Base-by-base conservation (phyloP, 2,329 filamentous ascomycete species). In the Monosporascus ibericus region DNA sequence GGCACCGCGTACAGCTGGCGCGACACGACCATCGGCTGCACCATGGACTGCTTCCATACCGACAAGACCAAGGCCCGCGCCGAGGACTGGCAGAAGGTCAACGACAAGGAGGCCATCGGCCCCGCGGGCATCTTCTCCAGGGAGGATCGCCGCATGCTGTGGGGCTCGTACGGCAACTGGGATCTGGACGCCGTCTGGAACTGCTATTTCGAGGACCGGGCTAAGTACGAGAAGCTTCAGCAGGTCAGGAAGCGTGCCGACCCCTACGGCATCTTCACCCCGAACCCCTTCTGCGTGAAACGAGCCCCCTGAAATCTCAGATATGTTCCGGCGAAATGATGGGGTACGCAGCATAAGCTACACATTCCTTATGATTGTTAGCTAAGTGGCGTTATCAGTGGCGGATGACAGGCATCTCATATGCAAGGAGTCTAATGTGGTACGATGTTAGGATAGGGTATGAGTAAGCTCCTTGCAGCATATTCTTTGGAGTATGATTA, bases 1-100 rank as follows among this genome's bases (percentile, higher is more conserved):
- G 75, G 75, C 7, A 78, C 74, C 0, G 66, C 74, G 1, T 77
- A 71, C 57, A 76, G 72, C 60, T 77, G 73, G 72, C 67, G 76
- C 48, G 74, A 78, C 58, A 70, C 71, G 0, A 73, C 67, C 4
- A 58, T 76, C 6, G 60, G 63, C 6, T 64, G 64, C 37, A 68
- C 63, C 0, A 64, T 76, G 18, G 76, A 79, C 52, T 75, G 71
- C 50, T 78, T 78, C 58, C 70, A 78, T 44, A 65, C 66, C 11
- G 62, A 61, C 3, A 61, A 64, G 1, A 57, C 61, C 7, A 70
- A 68, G 49, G 50, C 58, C 3, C 65, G 60, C 1, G 75, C 75
- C 3, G 56, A 68, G 25, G 64, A 68, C 18, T 78, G 72, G 73
- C 72, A 76, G 58, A 62, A 60, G 3, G 64, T 64, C 27, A 77